phyloP scores from a whole-genome alignment of 805 yeast species.

The Blastobotrys terrestris region DNA sequence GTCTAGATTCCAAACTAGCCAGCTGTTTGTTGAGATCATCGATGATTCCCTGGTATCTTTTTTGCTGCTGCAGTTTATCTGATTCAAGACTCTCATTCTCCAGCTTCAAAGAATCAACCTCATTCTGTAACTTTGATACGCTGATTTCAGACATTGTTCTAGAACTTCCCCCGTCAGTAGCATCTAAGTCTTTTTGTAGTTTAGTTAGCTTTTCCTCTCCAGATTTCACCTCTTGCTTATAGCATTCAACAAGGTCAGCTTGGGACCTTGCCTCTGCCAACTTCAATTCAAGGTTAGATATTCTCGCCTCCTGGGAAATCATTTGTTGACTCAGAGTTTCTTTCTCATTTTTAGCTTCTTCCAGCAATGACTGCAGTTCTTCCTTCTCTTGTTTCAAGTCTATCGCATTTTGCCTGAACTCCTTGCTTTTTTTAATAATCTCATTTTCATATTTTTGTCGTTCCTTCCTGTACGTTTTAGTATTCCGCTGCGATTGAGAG shows the following conservation, averaged over 20 bases:
- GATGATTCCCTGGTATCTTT: constrained; percentile 10
- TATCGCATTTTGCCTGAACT: constrained; percentile 24
- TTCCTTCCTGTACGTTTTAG: constrained; percentile 30
- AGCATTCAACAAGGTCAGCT: constrained; percentile 4
- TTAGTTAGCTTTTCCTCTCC: not conserved
- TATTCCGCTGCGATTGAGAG: constrained; percentile 27
- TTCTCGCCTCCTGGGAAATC: constrained; percentile 25
- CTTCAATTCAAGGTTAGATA: constrained; percentile 22
- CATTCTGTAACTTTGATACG: constrained; percentile 3
- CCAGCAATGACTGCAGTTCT: constrained; percentile 22
- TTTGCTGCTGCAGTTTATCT: constrained; percentile 13
- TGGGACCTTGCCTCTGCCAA: constrained; percentile 7
- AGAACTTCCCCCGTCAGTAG: not conserved
- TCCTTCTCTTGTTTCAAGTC: constrained; percentile 21
- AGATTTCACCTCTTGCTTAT: constrained; percentile 1
- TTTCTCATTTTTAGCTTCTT: constrained; percentile 26
- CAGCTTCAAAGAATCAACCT: constrained; percentile 7
- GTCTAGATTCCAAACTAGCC: constrained; percentile 12
- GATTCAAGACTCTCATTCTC: constrained; percentile 9
- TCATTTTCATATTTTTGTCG: constrained; percentile 33
- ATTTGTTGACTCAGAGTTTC: constrained; percentile 29
- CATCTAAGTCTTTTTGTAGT: not conserved
- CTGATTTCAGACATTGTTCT: not conserved
- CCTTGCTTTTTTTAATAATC: constrained; percentile 29
- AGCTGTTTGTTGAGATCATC: constrained; percentile 14